Conservation (phyloP, 768 basidiomycete species). For the Termitomyces eurrhizus region DNA sequence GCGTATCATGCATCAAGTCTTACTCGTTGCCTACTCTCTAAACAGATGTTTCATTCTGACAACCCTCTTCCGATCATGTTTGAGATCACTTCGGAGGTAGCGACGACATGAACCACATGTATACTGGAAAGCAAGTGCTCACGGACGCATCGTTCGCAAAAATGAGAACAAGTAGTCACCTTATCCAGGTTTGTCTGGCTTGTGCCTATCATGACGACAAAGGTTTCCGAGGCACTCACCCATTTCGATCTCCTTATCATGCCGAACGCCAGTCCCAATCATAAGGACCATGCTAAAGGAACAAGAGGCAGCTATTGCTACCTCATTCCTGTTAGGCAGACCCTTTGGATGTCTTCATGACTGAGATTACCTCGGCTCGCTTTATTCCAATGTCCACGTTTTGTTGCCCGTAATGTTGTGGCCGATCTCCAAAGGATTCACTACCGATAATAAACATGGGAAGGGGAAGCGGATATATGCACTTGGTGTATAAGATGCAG, state of each 20-base stretch:
- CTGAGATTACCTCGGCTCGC: conserved; percentile 1
- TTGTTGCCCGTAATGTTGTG: neutral
- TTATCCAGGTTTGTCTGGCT: conserved; percentile 3
- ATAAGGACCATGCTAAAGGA: neutral
- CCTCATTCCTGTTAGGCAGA: conserved; percentile 1
- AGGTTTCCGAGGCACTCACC: neutral
- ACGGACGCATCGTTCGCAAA: neutral
- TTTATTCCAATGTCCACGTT: neutral
- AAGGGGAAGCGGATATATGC: neutral
- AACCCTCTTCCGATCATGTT: neutral
- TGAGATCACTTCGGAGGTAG: conserved; percentile 1
- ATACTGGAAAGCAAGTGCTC: conserved; percentile 1
- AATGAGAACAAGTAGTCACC: neutral
- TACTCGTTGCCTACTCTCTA: neutral
- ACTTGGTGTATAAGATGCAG: conserved; percentile 2
- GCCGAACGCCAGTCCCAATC: no score
- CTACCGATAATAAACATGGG: neutral
- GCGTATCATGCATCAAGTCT: no score
- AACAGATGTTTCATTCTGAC: neutral
- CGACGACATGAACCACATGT: conserved; percentile 5
- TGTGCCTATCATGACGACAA: neutral
- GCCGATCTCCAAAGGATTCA: neutral
- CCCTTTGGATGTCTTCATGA: neutral
- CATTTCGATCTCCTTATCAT: neutral
- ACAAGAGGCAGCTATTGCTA: neutral